Evolutionary conservation across 306 rosid genomes (phyloP).

Genomic region (cucumber (Cucumis sativus)): Cucumber_9930_V3 NC_026655.2:5009501-5010000

Average conservation of each 20-base stretch:
- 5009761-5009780: too few species aligned
- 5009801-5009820: too few species aligned
- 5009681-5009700: background rate
- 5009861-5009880: too few species aligned
- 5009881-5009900: background rate
- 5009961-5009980: background rate
- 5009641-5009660: conserved; percentile 18
- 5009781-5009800: too few species aligned
- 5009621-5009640: conserved; percentile 67
- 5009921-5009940: background rate
- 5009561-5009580: background rate
- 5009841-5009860: too few species aligned
- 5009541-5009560: background rate
- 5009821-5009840: too few species aligned
- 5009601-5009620: conserved; percentile 24
- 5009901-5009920: too few species aligned
- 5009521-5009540: too few species aligned
- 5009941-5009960: conserved; percentile 3
- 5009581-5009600: conserved; percentile 11
- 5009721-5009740: background rate
- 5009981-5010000: background rate
- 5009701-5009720: background rate
- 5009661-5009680: background rate
- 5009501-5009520: too few species aligned
- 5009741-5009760: background rate